These are phyloP conservation scores for Cryptosporidium bovis DNA, from an alignment of 169 alveolate genomes.

Conservation along the genomic window DNA sequence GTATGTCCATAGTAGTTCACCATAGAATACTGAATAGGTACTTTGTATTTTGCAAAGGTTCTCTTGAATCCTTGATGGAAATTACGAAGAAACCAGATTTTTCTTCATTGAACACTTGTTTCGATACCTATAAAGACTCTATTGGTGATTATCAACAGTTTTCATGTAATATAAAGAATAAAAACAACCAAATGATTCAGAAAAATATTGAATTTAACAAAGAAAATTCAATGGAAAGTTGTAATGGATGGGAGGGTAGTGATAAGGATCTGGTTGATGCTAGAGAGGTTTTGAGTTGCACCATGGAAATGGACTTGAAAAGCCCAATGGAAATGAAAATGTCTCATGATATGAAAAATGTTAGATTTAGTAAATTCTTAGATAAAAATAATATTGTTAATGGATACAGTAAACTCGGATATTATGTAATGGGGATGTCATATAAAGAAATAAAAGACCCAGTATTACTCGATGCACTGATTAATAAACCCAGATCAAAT, in stretches of 20 bases:
- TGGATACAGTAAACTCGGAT: constrained; percentile 59
- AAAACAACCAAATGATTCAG: too few species aligned
- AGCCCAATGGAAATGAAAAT: neutral
- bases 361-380: neutral
- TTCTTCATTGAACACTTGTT: too few species aligned
- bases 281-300: constrained; percentile 23
- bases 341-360: neutral
- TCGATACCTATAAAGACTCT: too few species aligned
- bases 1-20: constrained; percentile 61
- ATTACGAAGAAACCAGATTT: neutral
- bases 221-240: neutral
- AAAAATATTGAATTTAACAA: neutral
- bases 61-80: constrained; percentile 20
- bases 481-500: constrained; percentile 56
- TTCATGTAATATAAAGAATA: too few species aligned
- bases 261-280: constrained; percentile 56
- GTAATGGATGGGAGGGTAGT: neutral
- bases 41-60: constrained; percentile 49
- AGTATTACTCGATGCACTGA: constrained; percentile 34
- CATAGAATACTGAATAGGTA: constrained; percentile 31
- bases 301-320: constrained; percentile 7
- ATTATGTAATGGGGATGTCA: constrained; percentile 59
- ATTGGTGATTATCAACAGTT: too few species aligned
- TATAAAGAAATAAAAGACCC: constrained; percentile 42
- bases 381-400: neutral